These are phyloP conservation scores for Capronia americana DNA, from an alignment of 2,329 filamentous ascomycete species.

Conservation along the genomic window DNA sequence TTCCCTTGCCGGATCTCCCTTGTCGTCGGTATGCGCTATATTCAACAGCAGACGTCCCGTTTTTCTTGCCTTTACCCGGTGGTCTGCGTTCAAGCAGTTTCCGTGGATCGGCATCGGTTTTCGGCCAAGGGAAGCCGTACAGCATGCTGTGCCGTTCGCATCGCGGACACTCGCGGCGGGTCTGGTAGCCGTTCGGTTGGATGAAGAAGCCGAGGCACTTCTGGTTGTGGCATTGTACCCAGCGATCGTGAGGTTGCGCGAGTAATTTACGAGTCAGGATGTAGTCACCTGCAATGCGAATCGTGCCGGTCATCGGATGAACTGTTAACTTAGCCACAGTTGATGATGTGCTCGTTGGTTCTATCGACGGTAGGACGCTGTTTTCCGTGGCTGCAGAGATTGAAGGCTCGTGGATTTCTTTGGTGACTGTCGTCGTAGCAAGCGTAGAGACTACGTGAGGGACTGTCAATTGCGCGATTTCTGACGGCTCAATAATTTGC, in stretches of 20 bases:
- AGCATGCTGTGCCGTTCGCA: conserved; percentile 96
- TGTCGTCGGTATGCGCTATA: conserved; percentile 39
- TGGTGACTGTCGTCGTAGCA: conserved; percentile 35
- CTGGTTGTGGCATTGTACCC: conserved; percentile 81
- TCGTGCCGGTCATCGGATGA: conserved; percentile 42
- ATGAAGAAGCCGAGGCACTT: conserved; percentile 79
- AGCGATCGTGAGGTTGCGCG: conserved; percentile 75
- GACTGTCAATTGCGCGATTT: not conserved
- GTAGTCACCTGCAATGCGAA: conserved; percentile 77
- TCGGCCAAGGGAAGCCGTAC: conserved; percentile 95
- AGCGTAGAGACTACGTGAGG: conserved; percentile 36
- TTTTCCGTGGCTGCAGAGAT: conserved; percentile 10
- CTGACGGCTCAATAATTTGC: not conserved
- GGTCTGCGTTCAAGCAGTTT: conserved; percentile 37
- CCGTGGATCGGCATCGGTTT: conserved; percentile 75
- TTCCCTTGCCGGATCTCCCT: conserved; percentile 38
- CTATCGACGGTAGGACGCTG: conserved; percentile 38
- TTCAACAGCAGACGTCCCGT: conserved; percentile 19
- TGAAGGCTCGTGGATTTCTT: conserved; percentile 22
- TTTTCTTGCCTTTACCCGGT: conserved; percentile 30
- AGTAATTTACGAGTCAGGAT: conserved; percentile 78
- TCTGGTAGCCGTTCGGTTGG: conserved; percentile 86
- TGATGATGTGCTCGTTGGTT: conserved; percentile 33
- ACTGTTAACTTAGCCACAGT: conserved; percentile 33
- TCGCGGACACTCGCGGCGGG: conserved; percentile 81